Conservation (phyloP, 768 basidiomycete genomes). For the Obba rivulosa region DNA sequence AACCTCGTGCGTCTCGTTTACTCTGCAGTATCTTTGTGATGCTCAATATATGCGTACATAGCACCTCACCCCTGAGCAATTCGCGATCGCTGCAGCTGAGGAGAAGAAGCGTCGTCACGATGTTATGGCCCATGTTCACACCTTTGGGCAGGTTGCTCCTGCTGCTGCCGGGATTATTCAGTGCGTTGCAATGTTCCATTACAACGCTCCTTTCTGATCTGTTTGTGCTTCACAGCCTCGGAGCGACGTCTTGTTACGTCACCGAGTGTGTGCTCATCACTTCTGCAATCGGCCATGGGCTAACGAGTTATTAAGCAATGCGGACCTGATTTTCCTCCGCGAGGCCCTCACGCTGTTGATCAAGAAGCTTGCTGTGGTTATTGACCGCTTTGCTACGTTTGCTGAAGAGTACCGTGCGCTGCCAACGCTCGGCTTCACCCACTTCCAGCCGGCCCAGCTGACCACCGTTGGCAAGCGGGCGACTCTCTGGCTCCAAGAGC, state of each 20-base stretch:
- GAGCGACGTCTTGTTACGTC: conserved; percentile 98
- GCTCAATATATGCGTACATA: conserved; percentile 24
- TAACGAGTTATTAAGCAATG: conserved; percentile 57
- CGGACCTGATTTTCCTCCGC: conserved; percentile 95
- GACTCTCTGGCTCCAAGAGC: conserved; percentile 95
- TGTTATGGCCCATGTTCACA: conserved; percentile 99
- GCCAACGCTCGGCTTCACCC: conserved; percentile 95
- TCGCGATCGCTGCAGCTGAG: conserved; percentile 85
- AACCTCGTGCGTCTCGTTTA: conserved; percentile 62
- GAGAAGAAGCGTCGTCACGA: conserved; percentile 98
- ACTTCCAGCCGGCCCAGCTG: conserved; percentile 97
- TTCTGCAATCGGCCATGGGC: conserved; percentile 47
- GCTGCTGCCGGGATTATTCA: conserved; percentile 96
- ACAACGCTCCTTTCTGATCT: background rate
- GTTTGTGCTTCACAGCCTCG: conserved; percentile 46
- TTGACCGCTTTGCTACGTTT: conserved; percentile 82
- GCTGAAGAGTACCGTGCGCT: conserved; percentile 82
- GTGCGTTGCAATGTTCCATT: conserved; percentile 35
- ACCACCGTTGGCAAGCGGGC: conserved; percentile 98
- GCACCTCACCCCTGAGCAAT: conserved; percentile 85
- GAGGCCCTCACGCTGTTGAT: conserved; percentile 81
- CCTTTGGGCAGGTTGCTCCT: conserved; percentile 90
- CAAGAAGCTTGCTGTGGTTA: conserved; percentile 82
- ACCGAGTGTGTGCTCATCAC: conserved; percentile 70
- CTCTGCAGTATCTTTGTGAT: background rate